Base-by-base conservation (phyloP, 495 filamentous ascomycete species). In the Aspergillus conjunctus region DNA sequence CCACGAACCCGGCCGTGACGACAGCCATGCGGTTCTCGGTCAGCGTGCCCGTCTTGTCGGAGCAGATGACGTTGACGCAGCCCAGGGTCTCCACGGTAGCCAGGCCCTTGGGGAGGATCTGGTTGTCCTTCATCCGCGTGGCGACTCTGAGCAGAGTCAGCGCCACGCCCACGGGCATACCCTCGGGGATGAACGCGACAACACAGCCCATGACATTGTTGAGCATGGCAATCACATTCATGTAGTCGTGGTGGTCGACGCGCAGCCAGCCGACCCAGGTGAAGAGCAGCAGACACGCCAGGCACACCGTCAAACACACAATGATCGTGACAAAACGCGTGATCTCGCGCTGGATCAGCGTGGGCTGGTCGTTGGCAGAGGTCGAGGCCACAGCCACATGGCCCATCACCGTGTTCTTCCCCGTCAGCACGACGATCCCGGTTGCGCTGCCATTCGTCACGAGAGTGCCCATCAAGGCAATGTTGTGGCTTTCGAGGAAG, bases 41-140 rank as follows among this genome's bases (percentile, higher is more conserved):
- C 46, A 90, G 69, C 0, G 88, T 90, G 18, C 88, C 88, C 0
- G 87, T 90, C 70, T 89, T 91, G 68, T 90, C 87, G 1, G 83
- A 88, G 70, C 87, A 90, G 50, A 90, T 85, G 9, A 89, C 83
- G 15, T 82, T 86, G 12, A 91, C 88, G 31, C 86, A 81, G 4
- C 88, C 88, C 4, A 91, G 75, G 0, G 88, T 90, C 71, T 91
- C 89, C 0, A 91, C 88, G 0, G 86, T 89, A 61, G 87, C 82
- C 46, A 91, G 72, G 0, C 84, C 86, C 67, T 90, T 90, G 72
- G 85, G 87, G 12, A 91, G 68, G 31, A 89, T 81, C 58, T 85
- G 86, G 66, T 82, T 81, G 63, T 83, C 75, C 63, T 81, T 79
- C 88, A 91, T 89, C 33, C 83, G 78, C 21, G 80, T 82, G 0